Evolutionary conservation across 495 filamentous ascomycete species (phyloP).

Genomic region (Neurospora discreta): DNA sequence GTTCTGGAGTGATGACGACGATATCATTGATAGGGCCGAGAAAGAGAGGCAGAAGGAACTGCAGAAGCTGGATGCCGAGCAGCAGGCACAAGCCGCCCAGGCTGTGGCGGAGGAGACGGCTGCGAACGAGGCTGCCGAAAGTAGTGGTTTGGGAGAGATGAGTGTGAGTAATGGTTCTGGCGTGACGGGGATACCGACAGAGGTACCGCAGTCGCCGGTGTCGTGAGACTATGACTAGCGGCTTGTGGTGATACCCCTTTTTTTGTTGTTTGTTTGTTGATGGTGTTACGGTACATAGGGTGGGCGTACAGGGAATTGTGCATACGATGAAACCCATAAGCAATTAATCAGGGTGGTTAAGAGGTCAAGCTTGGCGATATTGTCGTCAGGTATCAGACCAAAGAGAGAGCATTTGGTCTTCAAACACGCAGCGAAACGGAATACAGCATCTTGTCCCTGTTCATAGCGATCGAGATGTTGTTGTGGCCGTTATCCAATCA

Average conservation of each 20-base stretch:
- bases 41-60: slow-evolving; percentile 34
- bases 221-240: background rate
- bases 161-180: background rate
- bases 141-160: background rate
- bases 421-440: too few species aligned
- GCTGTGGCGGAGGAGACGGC: slow-evolving; percentile 8
- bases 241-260: background rate
- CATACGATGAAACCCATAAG: background rate
- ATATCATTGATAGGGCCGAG: slow-evolving; percentile 41
- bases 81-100: slow-evolving; percentile 22
- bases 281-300: background rate
- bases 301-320: background rate
- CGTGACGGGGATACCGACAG: background rate
- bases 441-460: too few species aligned
- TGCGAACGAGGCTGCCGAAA: background rate
- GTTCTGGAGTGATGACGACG: slow-evolving; percentile 46
- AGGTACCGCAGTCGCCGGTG: background rate
- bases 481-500: too few species aligned
- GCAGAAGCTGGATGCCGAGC: slow-evolving; percentile 23
- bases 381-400: too few species aligned
- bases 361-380: too few species aligned
- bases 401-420: too few species aligned
- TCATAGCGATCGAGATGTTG: too few species aligned
- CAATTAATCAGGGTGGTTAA: background rate
- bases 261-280: background rate